Evolutionary conservation across 1,139 yeast species (phyloP).

Genomic region (Williopsis jadinii): DNA sequence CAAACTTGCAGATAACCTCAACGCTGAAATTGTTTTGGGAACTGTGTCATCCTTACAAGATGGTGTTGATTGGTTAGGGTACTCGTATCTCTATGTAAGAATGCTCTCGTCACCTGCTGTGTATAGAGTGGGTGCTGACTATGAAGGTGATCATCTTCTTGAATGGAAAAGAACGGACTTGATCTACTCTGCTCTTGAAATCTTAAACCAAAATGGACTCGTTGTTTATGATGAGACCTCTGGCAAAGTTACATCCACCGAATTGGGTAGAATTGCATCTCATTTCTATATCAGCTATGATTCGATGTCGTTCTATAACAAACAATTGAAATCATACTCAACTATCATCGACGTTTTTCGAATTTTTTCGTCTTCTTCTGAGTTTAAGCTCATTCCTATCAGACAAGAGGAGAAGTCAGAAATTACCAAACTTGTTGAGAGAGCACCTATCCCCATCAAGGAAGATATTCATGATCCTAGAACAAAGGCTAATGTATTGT

Average conservation of each 20-base stretch:
- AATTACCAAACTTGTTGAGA: constrained; percentile 57
- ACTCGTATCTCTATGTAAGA: constrained; percentile 73
- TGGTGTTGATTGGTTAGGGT: constrained; percentile 73
- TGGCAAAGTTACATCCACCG: constrained; percentile 55
- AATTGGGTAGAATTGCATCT: constrained; percentile 79
- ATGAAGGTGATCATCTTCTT: constrained; percentile 44
- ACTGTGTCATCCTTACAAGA: constrained; percentile 53
- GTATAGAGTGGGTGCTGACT: constrained; percentile 70
- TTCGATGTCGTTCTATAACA: constrained; percentile 61
- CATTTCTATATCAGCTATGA: constrained; percentile 74
- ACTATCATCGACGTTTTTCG: constrained; percentile 69
- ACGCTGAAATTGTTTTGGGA: constrained; percentile 84
- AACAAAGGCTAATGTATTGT: constrained; percentile 71
- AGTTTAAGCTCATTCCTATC: constrained; percentile 76
- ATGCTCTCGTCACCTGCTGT: constrained; percentile 69
- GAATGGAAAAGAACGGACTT: constrained; percentile 55
- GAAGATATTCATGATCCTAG: constrained; percentile 65
- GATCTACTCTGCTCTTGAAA: constrained; percentile 65
- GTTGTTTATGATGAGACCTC: constrained; percentile 47
- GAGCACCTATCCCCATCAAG: constrained; percentile 80
- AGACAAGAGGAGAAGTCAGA: constrained; percentile 86
- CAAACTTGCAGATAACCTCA: constrained; percentile 63
- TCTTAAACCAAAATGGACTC: constrained; percentile 49
- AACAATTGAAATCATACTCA: constrained; percentile 55
- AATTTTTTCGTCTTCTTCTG: constrained; percentile 75